Percentiles rank a stretch among this genome's conserved stretches.
These are phyloP conservation scores for Heteromeles arbutifolia DNA, from an alignment of 306 rosid species.

Conservation along the genomic window DNA sequence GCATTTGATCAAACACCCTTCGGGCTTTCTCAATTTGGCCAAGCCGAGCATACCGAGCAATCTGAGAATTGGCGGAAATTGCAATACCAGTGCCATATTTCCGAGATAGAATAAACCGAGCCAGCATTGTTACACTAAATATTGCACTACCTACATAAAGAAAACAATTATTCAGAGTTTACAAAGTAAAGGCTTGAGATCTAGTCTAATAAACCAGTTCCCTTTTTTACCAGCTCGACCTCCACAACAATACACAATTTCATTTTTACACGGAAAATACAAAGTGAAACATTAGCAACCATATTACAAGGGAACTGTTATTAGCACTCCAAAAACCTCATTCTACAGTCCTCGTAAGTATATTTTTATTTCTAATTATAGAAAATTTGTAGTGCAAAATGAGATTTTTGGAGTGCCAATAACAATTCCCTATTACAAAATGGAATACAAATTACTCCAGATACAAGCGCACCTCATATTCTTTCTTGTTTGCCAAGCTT, in stretches of 20 bases:
- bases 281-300: too few relatives aligned
- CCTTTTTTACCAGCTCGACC: not conserved
- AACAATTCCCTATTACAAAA: too few relatives aligned
- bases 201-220: not conserved
- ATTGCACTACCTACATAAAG: not conserved
- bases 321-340: too few relatives aligned
- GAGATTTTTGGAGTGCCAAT: too few relatives aligned
- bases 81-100: not conserved
- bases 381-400: too few relatives aligned
- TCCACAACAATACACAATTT: not conserved
- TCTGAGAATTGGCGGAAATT: not conserved
- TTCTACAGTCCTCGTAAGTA: too few relatives aligned
- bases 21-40: not conserved
- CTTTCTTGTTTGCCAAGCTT: too few relatives aligned
- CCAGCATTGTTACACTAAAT: not conserved
- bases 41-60: not conserved
- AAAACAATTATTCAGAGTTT: not conserved
- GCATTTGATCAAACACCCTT: not conserved
- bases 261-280: too few relatives aligned
- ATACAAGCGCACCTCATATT: too few relatives aligned
- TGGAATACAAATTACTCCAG: too few relatives aligned
- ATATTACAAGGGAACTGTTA: too few relatives aligned
- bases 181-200: not conserved
- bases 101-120: not conserved
- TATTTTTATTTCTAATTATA: too few relatives aligned